phyloP scores from a whole-genome alignment of 345 rosid species.

The Camelina neglecta region DNA sequence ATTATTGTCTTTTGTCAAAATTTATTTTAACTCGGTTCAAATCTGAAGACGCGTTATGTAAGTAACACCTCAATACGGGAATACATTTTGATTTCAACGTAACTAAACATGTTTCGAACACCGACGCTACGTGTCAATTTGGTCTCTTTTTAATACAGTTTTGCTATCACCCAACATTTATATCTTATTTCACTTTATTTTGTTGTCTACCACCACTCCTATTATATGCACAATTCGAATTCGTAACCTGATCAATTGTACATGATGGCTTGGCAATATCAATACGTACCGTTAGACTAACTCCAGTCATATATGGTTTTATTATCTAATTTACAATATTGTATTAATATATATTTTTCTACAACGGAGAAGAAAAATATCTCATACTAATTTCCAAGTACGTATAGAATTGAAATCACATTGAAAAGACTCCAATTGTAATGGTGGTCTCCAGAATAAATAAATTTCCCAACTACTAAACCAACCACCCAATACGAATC shows the following conservation, averaged over 20 bases:
- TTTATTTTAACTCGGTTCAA: constrained; percentile 15
- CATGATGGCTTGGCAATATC: too few relatives aligned
- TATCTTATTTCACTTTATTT: too few relatives aligned
- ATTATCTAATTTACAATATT: too few relatives aligned
- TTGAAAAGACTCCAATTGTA: not conserved
- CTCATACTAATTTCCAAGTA: not conserved
- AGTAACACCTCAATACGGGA: constrained; percentile 2
- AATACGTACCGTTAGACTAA: too few relatives aligned
- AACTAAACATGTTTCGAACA: not conserved
- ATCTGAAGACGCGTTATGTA: not conserved
- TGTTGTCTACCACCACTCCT: not conserved
- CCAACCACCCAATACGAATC: not conserved
- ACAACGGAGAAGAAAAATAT: not conserved
- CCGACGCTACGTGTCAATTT: not conserved
- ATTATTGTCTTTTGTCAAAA: not conserved
- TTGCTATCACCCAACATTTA: not conserved
- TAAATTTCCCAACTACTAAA: not conserved
- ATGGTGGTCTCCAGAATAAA: not conserved
- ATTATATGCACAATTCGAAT: not conserved
- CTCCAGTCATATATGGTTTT: too few relatives aligned
- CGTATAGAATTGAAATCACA: not conserved
- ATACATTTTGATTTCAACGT: not conserved
- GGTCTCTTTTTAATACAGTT: not conserved
- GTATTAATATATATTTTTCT: too few relatives aligned
- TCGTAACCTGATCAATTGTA: too few relatives aligned